Conservation (phyloP, 306 rosid species). For the Ceratonia siliqua region DNA sequence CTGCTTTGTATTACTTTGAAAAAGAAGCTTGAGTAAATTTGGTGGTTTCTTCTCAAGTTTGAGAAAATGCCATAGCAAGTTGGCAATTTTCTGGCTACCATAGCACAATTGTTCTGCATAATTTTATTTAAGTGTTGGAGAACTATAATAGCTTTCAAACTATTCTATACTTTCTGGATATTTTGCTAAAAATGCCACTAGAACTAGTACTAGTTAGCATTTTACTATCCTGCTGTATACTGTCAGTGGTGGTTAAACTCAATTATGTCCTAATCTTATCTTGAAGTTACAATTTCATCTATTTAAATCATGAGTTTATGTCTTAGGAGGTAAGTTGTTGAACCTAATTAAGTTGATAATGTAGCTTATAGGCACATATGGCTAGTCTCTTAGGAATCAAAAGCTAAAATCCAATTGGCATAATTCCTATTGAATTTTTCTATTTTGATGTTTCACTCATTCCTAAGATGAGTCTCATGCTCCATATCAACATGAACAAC, state of each 20-base stretch:
- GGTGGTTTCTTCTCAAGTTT: no score
- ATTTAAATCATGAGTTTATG: not conserved
- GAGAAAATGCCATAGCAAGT: no score
- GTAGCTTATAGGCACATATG: constrained; percentile 16
- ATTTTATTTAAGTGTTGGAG: not conserved
- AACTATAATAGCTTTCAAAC: not conserved
- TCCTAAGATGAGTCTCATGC: constrained; percentile 12
- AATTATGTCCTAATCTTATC: not conserved
- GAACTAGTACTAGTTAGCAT: not conserved
- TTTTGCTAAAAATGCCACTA: constrained; percentile 21
- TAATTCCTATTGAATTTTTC: not conserved
- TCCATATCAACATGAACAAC: not conserved
- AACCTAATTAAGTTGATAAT: not conserved
- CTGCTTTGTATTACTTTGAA: no score
- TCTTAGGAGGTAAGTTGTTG: no score
- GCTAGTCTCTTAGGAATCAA: constrained; percentile 9
- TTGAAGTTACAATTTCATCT: not conserved
- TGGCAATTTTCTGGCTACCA: no score
- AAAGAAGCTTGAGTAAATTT: no score
- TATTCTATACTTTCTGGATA: not conserved
- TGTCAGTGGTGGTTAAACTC: not conserved
- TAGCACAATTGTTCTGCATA: no score
- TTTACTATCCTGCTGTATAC: not conserved
- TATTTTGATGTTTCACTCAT: not conserved
- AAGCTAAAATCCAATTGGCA: not conserved